Base-by-base conservation (phyloP, 2,329 filamentous ascomycete genomes). In the Colletotrichum incanum region DNA sequence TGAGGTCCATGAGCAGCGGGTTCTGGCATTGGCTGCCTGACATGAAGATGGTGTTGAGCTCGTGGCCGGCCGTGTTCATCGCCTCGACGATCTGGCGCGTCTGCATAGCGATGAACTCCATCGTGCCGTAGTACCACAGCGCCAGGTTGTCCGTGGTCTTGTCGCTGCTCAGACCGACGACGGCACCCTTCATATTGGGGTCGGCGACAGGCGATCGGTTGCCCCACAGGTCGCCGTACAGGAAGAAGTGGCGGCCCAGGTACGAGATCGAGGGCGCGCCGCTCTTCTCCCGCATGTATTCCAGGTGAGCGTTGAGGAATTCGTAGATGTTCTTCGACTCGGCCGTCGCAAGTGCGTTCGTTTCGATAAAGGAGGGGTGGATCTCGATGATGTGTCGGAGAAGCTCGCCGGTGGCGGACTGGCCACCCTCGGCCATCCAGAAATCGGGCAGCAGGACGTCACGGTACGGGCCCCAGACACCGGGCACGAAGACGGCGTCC, bases 91-190 rank as follows among this genome's bases (percentile, higher is more conserved):
- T 99, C 82, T 99, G 96, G 71, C 94, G 92, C 0, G 96, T 99
- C 83, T 99, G 96, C 82, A 98, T 90, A 39, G 96, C 95, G 78
- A 99, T 98, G 83, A 98, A 98, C 84, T 99, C 96, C 90, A 99
- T 94, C 4, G 96, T 97, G 31, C 91, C 94, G 79, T 98, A 98
- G 85, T 99, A 99, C 84, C 95, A 92, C 28, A 98, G 85, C 0
- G 96, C 95, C 63, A 99, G 90, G 64, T 94, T 93, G 79, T 98
- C 94, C 60, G 96, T 89, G 77, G 91, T 93, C 82, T 94, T 95
- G 84, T 98, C 96, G 76, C 91, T 94, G 79, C 92, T 94, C 71
- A 99, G 86, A 23, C 96, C 96, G 74, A 98, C 92, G 74, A 98
- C 90, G 8, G 94, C 91, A 34, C 96, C 96, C 76, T 93, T 93